A percentile compares a stretch with the other conserved stretches of the same genome.
Evolutionary conservation across 768 basidiomycete genomes (phyloP).

Genomic region (Mrakia blollopis): DNA sequence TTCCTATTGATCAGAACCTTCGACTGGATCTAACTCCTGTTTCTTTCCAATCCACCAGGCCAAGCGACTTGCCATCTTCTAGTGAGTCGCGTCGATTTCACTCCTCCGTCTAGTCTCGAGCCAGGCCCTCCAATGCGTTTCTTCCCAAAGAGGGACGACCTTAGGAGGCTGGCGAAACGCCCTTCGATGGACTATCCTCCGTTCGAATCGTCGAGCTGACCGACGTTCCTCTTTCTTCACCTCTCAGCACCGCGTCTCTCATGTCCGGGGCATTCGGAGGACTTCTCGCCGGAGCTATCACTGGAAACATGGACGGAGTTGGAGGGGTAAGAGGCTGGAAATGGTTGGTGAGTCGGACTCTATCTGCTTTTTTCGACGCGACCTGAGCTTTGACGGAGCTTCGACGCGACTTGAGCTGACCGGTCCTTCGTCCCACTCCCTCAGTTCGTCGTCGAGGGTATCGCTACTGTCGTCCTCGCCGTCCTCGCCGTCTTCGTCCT

Average conservation of each 20-base stretch:
- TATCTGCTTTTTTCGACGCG: no score
- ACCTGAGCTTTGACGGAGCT: no score
- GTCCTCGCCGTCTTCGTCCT: not conserved
- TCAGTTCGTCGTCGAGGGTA: not conserved
- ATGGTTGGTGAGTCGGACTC: not conserved
- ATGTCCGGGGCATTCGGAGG: constrained; percentile 44
- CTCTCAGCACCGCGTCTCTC: constrained; percentile 36
- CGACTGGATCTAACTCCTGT: not conserved
- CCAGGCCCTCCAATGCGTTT: no score
- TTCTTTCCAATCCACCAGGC: not conserved
- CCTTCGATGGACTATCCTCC: no score
- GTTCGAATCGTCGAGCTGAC: not conserved
- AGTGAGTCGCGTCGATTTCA: not conserved
- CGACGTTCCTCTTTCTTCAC: not conserved
- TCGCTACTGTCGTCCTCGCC: not conserved
- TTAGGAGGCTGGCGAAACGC: no score
- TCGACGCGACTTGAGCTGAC: no score
- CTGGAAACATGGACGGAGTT: constrained; percentile 39
- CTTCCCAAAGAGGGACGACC: no score
- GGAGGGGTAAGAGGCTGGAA: constrained; percentile 42
- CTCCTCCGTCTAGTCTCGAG: not conserved
- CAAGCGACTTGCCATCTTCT: constrained; percentile 4
- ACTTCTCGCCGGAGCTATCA: constrained; percentile 44
- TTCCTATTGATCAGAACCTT: not conserved
- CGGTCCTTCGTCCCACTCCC: not conserved